Base-by-base conservation (phyloP, 169 alveolate species). In the Cardiosporidium cionae region DNA sequence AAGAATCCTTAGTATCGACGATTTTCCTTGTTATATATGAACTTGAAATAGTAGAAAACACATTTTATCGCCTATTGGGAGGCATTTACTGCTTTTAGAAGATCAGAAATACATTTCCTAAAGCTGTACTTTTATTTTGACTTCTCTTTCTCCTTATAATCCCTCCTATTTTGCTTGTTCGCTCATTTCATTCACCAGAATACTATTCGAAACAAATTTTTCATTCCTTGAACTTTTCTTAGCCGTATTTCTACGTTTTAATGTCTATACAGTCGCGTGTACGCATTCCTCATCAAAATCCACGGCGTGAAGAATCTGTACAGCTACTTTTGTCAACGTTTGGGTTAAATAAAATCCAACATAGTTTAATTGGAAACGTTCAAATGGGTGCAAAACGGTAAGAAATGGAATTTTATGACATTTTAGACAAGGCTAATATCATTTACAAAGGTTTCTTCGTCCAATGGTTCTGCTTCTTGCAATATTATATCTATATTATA, bases 321-420 rank as follows among this genome's bases (percentile, higher is more conserved):
- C 85, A 82, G 63, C 36, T 67, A 31, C 34, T 89, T 44, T 79
- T 89, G 16, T 68, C 66, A 9, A 73, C 78, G 33, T 79, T 84
- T 34, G 84, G 86, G 23, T 68, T 89, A 32, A 58, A 70, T 16
- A 84, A 86, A 63, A 83, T 86, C 28, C 83, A 81, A 23, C 77
- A 86, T 78, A 74, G 88, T 5, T 78, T 80, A 68, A 80, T 89
- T 37, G 94, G 94, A 58, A 87, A 87, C 32, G 64, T 82, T 7
- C 82, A 85, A 44, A 74, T 86, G 78, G 84, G 74, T 3, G 79
- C 84, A 0, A 36, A 52, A 53, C 29, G 78, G 84, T 78, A 6
- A 44, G 69, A 16, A 2, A 52, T 9, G 0, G 36, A 16, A 16
- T 28, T 22, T n/a, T n/a, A n/a, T 0, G 32, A n/a, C n/a, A n/a